Conservation (phyloP, 441 rosid genomes). For the Jatropha multifida region DNA sequence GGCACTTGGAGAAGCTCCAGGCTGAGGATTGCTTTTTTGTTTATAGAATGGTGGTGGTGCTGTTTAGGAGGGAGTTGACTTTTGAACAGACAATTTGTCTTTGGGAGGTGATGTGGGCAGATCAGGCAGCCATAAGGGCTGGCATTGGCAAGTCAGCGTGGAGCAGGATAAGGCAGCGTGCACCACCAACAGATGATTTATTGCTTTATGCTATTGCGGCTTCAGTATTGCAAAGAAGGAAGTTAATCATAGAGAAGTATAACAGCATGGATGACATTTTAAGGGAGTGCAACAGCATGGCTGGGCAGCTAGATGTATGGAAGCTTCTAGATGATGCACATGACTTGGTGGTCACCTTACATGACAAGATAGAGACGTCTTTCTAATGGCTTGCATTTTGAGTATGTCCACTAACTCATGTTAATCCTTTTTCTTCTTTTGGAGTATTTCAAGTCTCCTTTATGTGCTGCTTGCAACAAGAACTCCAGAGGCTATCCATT, state of each 20-base stretch:
- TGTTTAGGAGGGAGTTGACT: conserved; percentile 86
- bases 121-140: conserved; percentile 89
- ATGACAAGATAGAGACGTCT: conserved; percentile 4
- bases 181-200: conserved; percentile 86
- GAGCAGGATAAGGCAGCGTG: conserved; percentile 78
- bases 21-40: conserved; percentile 97
- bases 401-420: conserved; percentile 10
- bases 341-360: conserved; percentile 11
- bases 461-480: neutral
- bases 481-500: neutral
- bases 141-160: conserved; percentile 84
- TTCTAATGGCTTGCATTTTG: neutral
- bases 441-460: neutral
- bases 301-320: conserved; percentile 97
- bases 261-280: conserved; percentile 96
- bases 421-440: neutral
- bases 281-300: conserved; percentile 91
- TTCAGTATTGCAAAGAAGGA: conserved; percentile 85
- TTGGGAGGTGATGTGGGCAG: conserved; percentile 99
- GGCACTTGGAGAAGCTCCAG: conserved; percentile 87
- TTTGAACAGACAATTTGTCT: conserved; percentile 88
- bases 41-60: conserved; percentile 92
- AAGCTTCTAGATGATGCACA: conserved; percentile 25
- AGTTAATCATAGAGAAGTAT: conserved; percentile 78
- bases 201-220: conserved; percentile 91